Base-by-base conservation (phyloP, 2,329 filamentous ascomycete species). In the Talaromyces sp. region DNA sequence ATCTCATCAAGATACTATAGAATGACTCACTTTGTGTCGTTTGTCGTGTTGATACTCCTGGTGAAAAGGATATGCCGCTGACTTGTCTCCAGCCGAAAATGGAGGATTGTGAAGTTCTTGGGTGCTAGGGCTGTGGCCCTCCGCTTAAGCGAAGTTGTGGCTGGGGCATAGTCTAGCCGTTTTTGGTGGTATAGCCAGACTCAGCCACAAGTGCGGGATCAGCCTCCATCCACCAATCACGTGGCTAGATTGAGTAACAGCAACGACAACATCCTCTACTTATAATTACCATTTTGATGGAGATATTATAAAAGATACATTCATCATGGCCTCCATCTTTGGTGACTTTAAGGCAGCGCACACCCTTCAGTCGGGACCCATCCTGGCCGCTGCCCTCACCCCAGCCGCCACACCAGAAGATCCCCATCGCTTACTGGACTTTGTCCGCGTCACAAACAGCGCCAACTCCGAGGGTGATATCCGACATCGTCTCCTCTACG, bases 321-420 rank as follows among this genome's bases (percentile, higher is more conserved):
- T 22, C 41, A 77, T 69, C 63, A 93, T 96, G 92, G 88, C 93
- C 73, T 80, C 83, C 61, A 81, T 95, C 61, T 90, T 96, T 72
- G 80, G 83, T 49, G 87, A 91, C 66, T 96, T 97, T 75, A 87
- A 86, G 63, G 80, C 85, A 65, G 91, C 91, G 45, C 85, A 93
- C 72, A 77, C 81, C 57, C 77, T 80, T 35, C 83, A 84, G 64
- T 87, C 91, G 74, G 93, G 93, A 67, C 89, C 90, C 71, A 83
- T 84, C 58, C 85, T 98, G 43, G 90, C 93, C 22, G 85, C 86
- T 66, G 90, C 90, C 10, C 81, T 98, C 66, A 89, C 86, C 15
- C 93, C 94, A 41, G 83, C 90, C 66, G 78, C 90, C 58, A 86
- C 90, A 3, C 71, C 82, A 35, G 79, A 85, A 56, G 82, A 92